Percentiles rank a stretch among this genome's conserved stretches.
Conservation (phyloP, 805 yeast genomes). For the Kodamaea leandrae region DNA sequence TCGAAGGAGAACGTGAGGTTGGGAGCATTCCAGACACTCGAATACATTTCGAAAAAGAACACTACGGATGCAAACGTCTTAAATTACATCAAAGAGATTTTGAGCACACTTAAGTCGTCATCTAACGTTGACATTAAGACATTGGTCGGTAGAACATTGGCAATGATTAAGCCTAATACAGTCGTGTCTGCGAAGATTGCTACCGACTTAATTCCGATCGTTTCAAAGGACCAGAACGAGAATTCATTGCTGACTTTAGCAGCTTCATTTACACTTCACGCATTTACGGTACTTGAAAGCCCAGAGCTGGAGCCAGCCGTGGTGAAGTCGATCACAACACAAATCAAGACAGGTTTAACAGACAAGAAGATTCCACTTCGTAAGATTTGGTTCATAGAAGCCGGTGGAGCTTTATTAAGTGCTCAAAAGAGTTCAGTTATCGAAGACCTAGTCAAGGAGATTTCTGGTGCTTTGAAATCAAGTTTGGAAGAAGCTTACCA, state of each 20-base stretch:
- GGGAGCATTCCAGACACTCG: constrained; percentile 41
- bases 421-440: not conserved
- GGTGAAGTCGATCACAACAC: constrained; percentile 20
- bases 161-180: constrained; percentile 27
- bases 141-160: constrained; percentile 46
- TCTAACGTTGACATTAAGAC: constrained; percentile 65
- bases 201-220: constrained; percentile 46
- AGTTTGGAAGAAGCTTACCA: constrained; percentile 42
- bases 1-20: constrained; percentile 64
- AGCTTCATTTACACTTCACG: constrained; percentile 47
- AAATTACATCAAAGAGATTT: constrained; percentile 50
- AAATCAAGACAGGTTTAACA: constrained; percentile 55
- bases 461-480: constrained; percentile 24
- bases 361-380: constrained; percentile 64
- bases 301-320: constrained; percentile 10
- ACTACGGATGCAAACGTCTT: constrained; percentile 14
- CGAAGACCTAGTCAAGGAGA: constrained; percentile 9
- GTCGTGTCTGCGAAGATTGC: constrained; percentile 30
- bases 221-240: constrained; percentile 78
- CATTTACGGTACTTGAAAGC: constrained; percentile 22
- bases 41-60: constrained; percentile 18
- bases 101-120: constrained; percentile 54
- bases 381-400: constrained; percentile 61
- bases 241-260: constrained; percentile 49
- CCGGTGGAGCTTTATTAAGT: constrained; percentile 36